phyloP scores from a whole-genome alignment of 148 eudicot genomes.

The Gaultheria prostrata region DNA sequence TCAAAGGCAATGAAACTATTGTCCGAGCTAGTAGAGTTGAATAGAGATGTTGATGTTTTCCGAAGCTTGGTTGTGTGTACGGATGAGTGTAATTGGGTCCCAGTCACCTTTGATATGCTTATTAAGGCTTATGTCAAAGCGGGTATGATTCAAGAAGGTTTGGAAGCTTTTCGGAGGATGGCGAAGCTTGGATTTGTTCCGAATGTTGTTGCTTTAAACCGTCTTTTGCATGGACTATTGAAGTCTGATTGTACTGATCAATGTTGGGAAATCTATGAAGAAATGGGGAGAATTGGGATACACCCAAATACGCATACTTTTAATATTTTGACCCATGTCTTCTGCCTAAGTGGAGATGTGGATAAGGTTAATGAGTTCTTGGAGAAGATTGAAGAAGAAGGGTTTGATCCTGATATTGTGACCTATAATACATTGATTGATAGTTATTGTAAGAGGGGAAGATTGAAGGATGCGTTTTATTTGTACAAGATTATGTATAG shows the following conservation, averaged over 20 bases:
- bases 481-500: conserved; percentile 76
- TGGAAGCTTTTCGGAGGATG: conserved; percentile 54
- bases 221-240: conserved; percentile 63
- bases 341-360: conserved; percentile 57
- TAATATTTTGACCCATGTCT: conserved; percentile 68
- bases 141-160: conserved; percentile 58
- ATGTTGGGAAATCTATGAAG: conserved; percentile 75
- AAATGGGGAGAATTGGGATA: conserved; percentile 57
- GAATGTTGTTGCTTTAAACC: conserved; percentile 56
- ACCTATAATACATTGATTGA: conserved; percentile 77
- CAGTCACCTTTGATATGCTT: conserved; percentile 81
- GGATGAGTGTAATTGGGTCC: conserved; percentile 79
- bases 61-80: conserved; percentile 47
- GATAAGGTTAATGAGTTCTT: conserved; percentile 68
- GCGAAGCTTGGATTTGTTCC: conserved; percentile 62
- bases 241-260: conserved; percentile 42
- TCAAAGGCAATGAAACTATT: conserved; percentile 50
- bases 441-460: conserved; percentile 63
- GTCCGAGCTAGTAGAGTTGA: conserved; percentile 50
- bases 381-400: conserved; percentile 94
- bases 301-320: conserved; percentile 67
- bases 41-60: conserved; percentile 36
- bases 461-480: conserved; percentile 76
- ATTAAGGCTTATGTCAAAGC: conserved; percentile 63
- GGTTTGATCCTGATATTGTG: conserved; percentile 85